Evolutionary conservation across 2,329 filamentous ascomycete genomes (phyloP), one percentile per base, ranked within the genome.

Genomic region (Malbranchea cinnamomea): DNA sequence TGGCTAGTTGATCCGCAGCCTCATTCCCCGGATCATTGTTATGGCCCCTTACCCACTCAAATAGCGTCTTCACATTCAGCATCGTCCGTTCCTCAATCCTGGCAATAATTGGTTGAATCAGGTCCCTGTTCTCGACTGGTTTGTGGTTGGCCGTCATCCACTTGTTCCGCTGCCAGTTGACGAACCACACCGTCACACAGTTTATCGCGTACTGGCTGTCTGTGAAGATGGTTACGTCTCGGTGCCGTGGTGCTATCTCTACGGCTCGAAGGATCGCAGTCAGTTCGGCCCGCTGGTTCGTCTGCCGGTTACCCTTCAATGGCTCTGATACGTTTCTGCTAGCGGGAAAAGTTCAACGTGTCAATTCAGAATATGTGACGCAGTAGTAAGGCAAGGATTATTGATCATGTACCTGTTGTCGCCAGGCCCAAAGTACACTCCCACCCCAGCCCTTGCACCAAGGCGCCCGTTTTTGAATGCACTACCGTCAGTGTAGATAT

Each of bases 231-330:
- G 74, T 67, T 8, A 91, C 68, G 36, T 73, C 63, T 34, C 78
- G 67, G 34, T 75, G 64, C 10, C 68, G 56, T 1, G 80, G 75
- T 2, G 76, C 73, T 26, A 77, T 69, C 46, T 94, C 74, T 13
- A 95, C 64, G 1, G 85, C 85, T 34, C 85, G 78, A 17, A 81
- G 63, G 38, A 95, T 78, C 5, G 84, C 89, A 14, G 80, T 85
- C 35, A 98, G 63, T 58, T 98, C 89, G n/a, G 87, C 89, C 3
- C 89, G 79, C 53, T 95, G 83, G 50, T 98, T 98, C 1, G 89
- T 95, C 56, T 95, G 89, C 6, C 66, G 63, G 10, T 67, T 62
- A 29, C 83, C 83, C 30, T 65, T 56, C 2, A 94, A 68, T 3
- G 74, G 72, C 54, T 91, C 84, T 8, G 80, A 81, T 14, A 92